phyloP scores from a whole-genome alignment of 441 rosid genomes.

The Croton laevigatus region DNA sequence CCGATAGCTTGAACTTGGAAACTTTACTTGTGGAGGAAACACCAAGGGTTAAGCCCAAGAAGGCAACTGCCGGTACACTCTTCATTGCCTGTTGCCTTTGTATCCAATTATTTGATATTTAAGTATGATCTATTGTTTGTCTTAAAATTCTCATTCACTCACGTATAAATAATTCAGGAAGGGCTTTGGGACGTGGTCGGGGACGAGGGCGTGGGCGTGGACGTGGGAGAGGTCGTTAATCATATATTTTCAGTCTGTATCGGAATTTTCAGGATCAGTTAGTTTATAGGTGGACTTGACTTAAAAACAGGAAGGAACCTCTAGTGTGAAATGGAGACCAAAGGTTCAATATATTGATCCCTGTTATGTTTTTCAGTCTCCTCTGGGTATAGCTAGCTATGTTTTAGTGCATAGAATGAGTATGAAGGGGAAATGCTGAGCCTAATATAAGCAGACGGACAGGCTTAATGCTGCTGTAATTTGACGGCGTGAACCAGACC shows the following conservation, averaged over 20 bases:
- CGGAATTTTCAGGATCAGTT: not conserved
- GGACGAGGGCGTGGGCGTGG: slow-evolving; percentile 95
- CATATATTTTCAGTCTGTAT: not conserved
- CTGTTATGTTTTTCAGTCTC: not conserved
- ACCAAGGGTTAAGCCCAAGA: slow-evolving; percentile 85
- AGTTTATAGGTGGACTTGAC: no score
- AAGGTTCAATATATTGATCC: not conserved
- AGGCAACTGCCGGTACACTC: slow-evolving; percentile 74
- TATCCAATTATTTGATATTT: not conserved
- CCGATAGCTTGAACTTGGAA: slow-evolving; percentile 93
- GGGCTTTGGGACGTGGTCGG: slow-evolving; percentile 71
- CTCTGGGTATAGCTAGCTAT: not conserved
- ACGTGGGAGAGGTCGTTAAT: slow-evolving; percentile 71
- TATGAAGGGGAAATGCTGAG: not conserved
- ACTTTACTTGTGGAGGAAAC: slow-evolving; percentile 92
- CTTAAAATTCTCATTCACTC: slow-evolving; percentile 11
- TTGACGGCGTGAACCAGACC: not conserved
- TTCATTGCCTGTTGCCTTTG: not conserved
- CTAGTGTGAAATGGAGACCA: not conserved
- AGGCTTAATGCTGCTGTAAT: not conserved
- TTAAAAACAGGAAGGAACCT: not conserved
- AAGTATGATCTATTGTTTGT: not conserved
- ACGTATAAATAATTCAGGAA: slow-evolving; percentile 42
- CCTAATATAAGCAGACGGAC: not conserved
- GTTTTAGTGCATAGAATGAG: not conserved